These are phyloP conservation scores for Solanum pennellii DNA, from an alignment of 257 asterid genomes.

Conservation along the genomic window DNA sequence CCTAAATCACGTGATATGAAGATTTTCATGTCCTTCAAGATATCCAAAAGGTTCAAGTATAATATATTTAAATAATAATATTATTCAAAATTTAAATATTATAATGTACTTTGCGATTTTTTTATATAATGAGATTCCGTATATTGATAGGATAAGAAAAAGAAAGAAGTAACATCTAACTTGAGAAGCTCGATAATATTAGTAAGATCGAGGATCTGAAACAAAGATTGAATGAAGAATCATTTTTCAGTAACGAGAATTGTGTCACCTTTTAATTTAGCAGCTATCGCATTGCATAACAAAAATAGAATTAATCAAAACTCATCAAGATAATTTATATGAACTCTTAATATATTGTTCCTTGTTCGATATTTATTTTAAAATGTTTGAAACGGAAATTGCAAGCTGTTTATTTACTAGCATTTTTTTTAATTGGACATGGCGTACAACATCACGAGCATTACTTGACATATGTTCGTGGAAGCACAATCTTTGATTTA, in stretches of 20 bases:
- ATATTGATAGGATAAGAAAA: background rate
- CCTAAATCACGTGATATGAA: background rate
- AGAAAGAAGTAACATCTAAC: background rate
- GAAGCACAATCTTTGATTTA: conserved; percentile 9
- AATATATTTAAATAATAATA: background rate
- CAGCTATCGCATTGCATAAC: fast-evolving
- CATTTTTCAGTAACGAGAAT: background rate
- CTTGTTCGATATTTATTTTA: background rate
- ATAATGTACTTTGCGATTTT: background rate
- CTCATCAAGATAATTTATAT: background rate
- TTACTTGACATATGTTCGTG: conserved; percentile 17
- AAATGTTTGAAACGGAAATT: background rate
- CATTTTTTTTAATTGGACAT: background rate
- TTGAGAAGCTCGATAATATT: background rate
- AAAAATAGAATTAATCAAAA: background rate
- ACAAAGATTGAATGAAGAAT: background rate
- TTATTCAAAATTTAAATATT: background rate
- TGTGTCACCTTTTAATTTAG: background rate
- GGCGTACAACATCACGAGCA: conserved; percentile 14
- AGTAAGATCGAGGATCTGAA: background rate
- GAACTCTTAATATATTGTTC: background rate
- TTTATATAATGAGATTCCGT: background rate
- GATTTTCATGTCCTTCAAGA: background rate
- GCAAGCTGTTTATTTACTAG: background rate
- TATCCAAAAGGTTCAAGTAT: background rate